Percentiles rank a stretch among this genome's conserved stretches.
Evolutionary conservation across 2,329 filamentous ascomycete genomes (phyloP).

Genomic region (Colletotrichum chlorophyti): DNA sequence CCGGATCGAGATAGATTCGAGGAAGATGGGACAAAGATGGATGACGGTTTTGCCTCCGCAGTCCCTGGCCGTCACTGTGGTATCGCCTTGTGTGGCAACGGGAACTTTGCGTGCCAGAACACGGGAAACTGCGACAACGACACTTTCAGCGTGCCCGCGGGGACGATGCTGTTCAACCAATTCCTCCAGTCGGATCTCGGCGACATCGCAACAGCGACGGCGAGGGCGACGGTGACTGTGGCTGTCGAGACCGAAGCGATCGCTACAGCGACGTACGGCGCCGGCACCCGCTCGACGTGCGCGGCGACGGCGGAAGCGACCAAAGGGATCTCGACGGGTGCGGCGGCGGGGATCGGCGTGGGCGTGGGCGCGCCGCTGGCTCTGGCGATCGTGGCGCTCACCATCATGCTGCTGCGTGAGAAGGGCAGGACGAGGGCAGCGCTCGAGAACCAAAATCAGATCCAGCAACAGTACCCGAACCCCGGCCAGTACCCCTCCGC

Average conservation of each 20-base stretch:
- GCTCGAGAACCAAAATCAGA: background rate
- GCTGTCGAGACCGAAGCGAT: background rate
- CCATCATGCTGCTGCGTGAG: conserved; percentile 21
- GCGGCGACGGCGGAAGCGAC: background rate
- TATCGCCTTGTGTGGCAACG: background rate
- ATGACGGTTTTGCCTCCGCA: background rate
- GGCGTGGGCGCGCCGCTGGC: conserved; percentile 20
- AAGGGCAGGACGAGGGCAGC: conserved; percentile 12
- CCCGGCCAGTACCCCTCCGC: background rate
- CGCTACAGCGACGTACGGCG: background rate
- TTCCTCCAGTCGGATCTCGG: conserved; percentile 9
- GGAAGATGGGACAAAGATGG: background rate
- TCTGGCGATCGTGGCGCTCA: conserved; percentile 4
- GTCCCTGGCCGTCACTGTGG: background rate
- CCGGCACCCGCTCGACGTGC: background rate
- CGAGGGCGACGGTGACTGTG: background rate
- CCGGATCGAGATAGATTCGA: too few species aligned
- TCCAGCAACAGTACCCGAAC: background rate
- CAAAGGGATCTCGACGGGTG: conserved; percentile 14
- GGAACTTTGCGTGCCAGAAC: conserved; percentile 2
- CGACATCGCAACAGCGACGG: background rate
- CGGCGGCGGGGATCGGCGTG: conserved; percentile 16
- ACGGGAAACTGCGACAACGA: conserved; percentile 13
- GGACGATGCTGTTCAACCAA: conserved; percentile 8
- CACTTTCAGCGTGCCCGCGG: conserved; percentile 3